phyloP scores from a whole-genome alignment of 106 monocot species.

The Ottelia alismoides region DNA sequence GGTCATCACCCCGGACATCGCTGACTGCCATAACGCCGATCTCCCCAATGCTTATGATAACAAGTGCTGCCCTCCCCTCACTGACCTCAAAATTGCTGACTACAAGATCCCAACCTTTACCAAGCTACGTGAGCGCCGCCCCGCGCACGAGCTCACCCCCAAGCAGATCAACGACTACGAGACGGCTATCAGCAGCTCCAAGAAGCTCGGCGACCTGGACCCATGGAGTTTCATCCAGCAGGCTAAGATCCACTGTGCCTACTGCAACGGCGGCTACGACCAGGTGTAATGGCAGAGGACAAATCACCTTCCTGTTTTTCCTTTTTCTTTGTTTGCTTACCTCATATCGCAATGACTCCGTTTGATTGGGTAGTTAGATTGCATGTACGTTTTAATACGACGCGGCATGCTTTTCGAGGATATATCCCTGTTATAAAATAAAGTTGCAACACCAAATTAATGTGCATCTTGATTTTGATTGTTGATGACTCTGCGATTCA shows the following conservation, averaged over 20 bases:
- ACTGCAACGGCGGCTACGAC: conserved; percentile 24
- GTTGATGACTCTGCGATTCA: conserved; percentile 18
- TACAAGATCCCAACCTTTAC: conserved; percentile 4
- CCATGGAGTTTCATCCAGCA: conserved; percentile 34
- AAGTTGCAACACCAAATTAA: no score
- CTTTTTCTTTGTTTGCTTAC: no score
- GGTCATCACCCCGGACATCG: conserved; percentile 7
- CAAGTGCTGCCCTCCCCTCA: conserved; percentile 7
- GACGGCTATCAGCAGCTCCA: conserved; percentile 27
- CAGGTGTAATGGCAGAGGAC: conserved; percentile 9
- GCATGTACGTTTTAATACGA: no score
- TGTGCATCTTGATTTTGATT: no score
- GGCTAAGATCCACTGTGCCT: conserved; percentile 33
- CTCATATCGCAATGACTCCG: no score
- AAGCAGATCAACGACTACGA: conserved; percentile 27
- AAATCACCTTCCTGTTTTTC: no score
- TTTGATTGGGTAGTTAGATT: no score
- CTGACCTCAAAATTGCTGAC: background rate
- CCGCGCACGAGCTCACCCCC: conserved; percentile 16
- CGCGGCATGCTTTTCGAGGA: no score
- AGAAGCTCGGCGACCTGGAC: conserved; percentile 23
- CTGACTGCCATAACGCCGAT: conserved; percentile 3
- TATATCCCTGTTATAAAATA: no score
- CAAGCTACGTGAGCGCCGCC: conserved; percentile 22
- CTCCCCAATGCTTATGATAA: background rate